Base-by-base conservation (phyloP, 768 basidiomycete genomes). In the Lentinula guzmanii region DNA sequence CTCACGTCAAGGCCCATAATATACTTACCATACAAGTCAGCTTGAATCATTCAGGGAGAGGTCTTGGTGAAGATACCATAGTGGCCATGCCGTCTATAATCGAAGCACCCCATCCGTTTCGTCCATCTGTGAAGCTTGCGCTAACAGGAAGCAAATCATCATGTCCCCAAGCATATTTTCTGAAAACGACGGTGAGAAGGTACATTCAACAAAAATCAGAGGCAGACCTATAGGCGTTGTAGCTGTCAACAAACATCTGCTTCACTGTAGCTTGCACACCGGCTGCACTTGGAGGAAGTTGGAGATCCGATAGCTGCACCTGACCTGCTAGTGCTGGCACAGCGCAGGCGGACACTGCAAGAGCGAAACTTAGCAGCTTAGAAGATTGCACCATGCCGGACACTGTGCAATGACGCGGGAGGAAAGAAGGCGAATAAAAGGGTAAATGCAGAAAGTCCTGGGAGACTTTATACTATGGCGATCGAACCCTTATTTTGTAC, bases 21-120 rank as follows among this genome's bases (percentile, higher is more conserved):
- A 58, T 70, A 69, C 80, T 82, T 43, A 1, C 3, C 8, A 43
- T 18, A 52, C 50, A 39, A 4, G 34, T 61, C 61, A 24, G 28
- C 10, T 5, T 28, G 1, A 3, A 52, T 33, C 13, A 28, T 9
- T 15, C 3, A 16, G 16, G n/a, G 3, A 9, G 2, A 52, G 15
- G 18, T 8, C 5, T 13, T 21, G 13, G 57, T 45, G 16, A n/a
- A 63, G 76, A 45, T 61, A 79, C 80, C 77, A 83, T 72, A 0
- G 83, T 83, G 46, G 66, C 64, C 70, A 84, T 62, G 1, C 72
- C 77, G 58, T 84, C 82, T 10, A 75, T 72, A 24, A 82, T 78
- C 5, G 63, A 33, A 24, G 64, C 62, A 24, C 64, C 60, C 58
- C 62, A 64, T 5, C 56, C 65, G 41, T 65, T 65, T 21, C 64